Percentiles rank a stretch among this genome's conserved stretches.
Evolutionary conservation across 2,329 filamentous ascomycete genomes (phyloP).

Genomic region (Aspergillus pseudonomiae): DNA sequence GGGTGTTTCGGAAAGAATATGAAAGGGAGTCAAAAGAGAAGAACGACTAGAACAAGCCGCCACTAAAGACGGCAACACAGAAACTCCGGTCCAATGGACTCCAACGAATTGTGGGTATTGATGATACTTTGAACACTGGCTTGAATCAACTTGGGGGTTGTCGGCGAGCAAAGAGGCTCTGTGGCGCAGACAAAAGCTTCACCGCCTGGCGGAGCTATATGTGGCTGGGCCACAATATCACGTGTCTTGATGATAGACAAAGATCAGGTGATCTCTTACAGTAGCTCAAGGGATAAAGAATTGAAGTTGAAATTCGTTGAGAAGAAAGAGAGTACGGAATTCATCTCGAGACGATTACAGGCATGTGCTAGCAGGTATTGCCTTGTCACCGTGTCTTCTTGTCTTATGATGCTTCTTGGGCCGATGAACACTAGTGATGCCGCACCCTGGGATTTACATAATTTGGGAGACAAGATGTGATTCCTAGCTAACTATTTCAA

Average conservation of each 20-base stretch:
- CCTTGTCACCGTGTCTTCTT: background rate
- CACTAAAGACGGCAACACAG: conserved; percentile 1
- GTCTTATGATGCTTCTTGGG: background rate
- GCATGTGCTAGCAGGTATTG: background rate
- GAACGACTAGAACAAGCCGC: background rate
- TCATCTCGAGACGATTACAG: background rate
- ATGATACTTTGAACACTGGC: background rate
- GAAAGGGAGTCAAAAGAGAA: background rate
- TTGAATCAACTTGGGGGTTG: background rate
- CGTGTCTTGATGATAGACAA: background rate
- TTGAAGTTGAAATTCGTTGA: background rate
- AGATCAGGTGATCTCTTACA: background rate
- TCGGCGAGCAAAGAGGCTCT: background rate
- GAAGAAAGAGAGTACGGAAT: background rate
- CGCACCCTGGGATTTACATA: background rate
- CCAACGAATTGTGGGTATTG: background rate
- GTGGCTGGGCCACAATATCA: background rate
- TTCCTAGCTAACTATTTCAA: no score
- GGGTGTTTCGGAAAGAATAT: background rate
- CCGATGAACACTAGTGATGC: background rate
- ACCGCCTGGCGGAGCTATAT: conserved; percentile 1
- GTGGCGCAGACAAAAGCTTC: conserved; percentile 1
- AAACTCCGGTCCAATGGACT: background rate
- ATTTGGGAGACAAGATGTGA: background rate
- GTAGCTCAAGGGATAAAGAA: background rate